Evolutionary conservation across 768 basidiomycete species (phyloP).

Genomic region (Strobilomyces confusus): DNA sequence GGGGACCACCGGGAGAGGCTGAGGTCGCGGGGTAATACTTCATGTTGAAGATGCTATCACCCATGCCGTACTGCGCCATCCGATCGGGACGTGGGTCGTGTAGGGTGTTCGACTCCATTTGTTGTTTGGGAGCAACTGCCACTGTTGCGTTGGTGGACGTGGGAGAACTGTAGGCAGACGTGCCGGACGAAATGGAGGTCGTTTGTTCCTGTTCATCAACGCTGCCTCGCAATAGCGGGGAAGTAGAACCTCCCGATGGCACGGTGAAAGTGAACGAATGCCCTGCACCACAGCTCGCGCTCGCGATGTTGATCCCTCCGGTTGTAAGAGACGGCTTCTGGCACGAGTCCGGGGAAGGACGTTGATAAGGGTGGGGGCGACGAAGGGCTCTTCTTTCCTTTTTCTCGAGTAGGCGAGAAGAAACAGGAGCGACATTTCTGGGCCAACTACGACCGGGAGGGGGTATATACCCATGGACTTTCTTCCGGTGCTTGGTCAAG

Average conservation of each 20-base stretch:
- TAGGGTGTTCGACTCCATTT: neutral
- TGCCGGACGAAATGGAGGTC: neutral
- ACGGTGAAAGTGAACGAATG: neutral
- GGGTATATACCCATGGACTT: conserved; percentile 20
- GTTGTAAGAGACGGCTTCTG: neutral
- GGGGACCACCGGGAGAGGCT: neutral
- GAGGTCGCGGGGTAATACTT: neutral
- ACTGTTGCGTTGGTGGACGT: neutral
- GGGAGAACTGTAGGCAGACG: neutral
- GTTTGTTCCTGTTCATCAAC: neutral
- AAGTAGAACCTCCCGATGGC: neutral
- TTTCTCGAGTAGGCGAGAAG: neutral
- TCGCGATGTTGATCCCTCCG: neutral
- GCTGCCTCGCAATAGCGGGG: neutral
- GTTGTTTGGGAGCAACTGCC: neutral
- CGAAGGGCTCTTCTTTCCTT: neutral
- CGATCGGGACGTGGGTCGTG: conserved; percentile 7
- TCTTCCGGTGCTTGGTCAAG: conserved; percentile 25
- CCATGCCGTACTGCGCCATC: conserved; percentile 14
- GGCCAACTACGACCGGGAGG: conserved; percentile 2
- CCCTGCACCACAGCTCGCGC: neutral
- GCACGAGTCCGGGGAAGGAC: neutral
- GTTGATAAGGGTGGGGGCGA: neutral
- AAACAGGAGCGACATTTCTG: neutral
- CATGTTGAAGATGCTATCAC: neutral